These are phyloP conservation scores for Castanea sativa DNA, from an alignment of 306 rosid genomes.

Conservation along the genomic window DNA sequence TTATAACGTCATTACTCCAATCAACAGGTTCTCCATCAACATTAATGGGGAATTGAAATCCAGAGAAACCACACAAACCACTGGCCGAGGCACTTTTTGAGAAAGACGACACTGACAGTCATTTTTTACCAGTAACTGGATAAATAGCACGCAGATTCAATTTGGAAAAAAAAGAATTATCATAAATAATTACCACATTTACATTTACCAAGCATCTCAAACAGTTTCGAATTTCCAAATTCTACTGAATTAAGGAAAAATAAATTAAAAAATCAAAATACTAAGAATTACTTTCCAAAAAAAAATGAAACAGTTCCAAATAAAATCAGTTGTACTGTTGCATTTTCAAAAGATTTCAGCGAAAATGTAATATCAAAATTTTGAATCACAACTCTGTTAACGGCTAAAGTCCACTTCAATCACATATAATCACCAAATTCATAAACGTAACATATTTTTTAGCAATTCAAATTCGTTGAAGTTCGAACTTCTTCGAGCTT, in stretches of 20 bases:
- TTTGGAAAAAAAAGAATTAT: no score
- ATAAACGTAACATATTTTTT: neutral
- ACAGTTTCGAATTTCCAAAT: neutral
- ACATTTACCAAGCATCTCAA: neutral
- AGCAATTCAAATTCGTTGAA: neutral
- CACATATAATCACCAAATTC: neutral
- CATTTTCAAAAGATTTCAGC: neutral
- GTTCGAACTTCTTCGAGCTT: neutral
- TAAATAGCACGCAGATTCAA: neutral
- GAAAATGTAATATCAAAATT: neutral
- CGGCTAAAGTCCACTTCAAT: neutral
- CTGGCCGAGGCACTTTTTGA: neutral
- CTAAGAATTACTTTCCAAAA: no score
- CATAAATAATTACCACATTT: slow-evolving; percentile 1
- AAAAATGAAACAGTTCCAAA: neutral
- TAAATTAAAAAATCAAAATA: neutral
- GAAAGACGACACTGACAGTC: neutral
- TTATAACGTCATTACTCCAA: neutral
- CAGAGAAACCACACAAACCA: neutral
- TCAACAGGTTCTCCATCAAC: neutral
- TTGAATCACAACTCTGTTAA: neutral
- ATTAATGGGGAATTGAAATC: neutral
- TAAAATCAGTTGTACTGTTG: neutral
- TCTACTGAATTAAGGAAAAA: neutral
- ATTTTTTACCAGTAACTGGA: neutral